phyloP scores from a whole-genome alignment of 805 yeast species.

The Pichia occidentalis region DNA sequence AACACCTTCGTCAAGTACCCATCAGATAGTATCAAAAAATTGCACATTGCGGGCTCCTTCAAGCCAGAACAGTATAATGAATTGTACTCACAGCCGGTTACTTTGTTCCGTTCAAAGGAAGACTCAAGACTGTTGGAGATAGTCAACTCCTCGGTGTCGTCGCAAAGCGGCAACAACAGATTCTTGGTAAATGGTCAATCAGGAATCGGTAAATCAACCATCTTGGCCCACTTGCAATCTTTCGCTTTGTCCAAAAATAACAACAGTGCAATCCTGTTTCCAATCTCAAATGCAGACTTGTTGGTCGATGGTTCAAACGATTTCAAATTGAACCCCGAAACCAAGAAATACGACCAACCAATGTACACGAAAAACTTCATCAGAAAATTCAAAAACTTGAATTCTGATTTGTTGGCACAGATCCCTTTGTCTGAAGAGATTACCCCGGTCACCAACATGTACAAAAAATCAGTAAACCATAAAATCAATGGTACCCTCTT shows the following conservation, averaged over 20 bases:
- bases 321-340: constrained; percentile 46
- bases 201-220: constrained; percentile 76
- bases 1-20: constrained; percentile 37
- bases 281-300: constrained; percentile 53
- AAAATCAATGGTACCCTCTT: constrained; percentile 28
- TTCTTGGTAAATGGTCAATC: constrained; percentile 56
- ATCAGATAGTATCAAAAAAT: constrained; percentile 33
- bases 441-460: constrained; percentile 18
- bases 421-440: constrained; percentile 21
- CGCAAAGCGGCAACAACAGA: constrained; percentile 39
- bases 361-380: constrained; percentile 62
- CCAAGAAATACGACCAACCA: constrained; percentile 63
- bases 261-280: constrained; percentile 41
- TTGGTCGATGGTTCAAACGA: constrained; percentile 71
- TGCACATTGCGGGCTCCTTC: constrained; percentile 56
- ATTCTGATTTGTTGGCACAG: constrained; percentile 33
- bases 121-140: constrained; percentile 34
- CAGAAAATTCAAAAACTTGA: constrained; percentile 42
- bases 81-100: constrained; percentile 51
- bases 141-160: constrained; percentile 28
- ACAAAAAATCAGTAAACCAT: constrained; percentile 13
- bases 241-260: constrained; percentile 33
- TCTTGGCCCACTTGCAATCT: constrained; percentile 63
- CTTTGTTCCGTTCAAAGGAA: constrained; percentile 50
- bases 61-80: constrained; percentile 65